phyloP scores from a whole-genome alignment of 345 rosid species.

The Melaleuca alternifolia region DNA sequence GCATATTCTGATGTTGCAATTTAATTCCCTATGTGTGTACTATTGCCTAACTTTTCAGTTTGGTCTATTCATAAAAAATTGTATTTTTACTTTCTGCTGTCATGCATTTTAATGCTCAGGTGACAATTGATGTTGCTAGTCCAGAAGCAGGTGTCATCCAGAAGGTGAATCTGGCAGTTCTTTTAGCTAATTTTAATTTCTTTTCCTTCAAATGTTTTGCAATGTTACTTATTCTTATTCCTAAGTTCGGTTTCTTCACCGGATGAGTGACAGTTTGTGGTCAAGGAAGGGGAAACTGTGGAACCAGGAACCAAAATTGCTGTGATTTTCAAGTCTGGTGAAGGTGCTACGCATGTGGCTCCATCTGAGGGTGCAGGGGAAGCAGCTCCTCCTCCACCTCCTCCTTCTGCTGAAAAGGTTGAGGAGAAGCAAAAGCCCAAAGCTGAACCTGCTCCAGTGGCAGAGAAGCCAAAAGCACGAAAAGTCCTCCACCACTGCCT shows the following conservation, averaged over 20 bases:
- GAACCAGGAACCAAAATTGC: conserved; percentile 88
- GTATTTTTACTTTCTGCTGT: neutral
- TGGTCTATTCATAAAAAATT: neutral
- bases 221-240: neutral
- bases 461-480: conserved; percentile 37
- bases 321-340: conserved; percentile 76
- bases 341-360: conserved; percentile 68
- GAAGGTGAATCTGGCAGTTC: neutral
- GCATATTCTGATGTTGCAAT: neutral
- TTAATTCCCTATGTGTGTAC: neutral
- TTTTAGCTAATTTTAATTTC: neutral
- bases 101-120: conserved; percentile 18
- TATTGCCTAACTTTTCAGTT: neutral
- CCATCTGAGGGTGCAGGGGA: conserved; percentile 53
- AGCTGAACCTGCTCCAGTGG: conserved; percentile 28
- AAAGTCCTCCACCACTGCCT: conserved; percentile 27
- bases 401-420: conserved; percentile 17
- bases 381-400: conserved; percentile 38
- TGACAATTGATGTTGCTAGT: conserved; percentile 79
- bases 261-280: conserved; percentile 47
- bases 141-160: conserved; percentile 67
- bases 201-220: neutral
- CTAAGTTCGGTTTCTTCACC: neutral
- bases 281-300: conserved; percentile 96
- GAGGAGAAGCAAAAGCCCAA: conserved; percentile 34